These are phyloP conservation scores for Debaryomyces sp. DNA, from an alignment of 1,139 yeast genomes.

Conservation along the genomic window DNA sequence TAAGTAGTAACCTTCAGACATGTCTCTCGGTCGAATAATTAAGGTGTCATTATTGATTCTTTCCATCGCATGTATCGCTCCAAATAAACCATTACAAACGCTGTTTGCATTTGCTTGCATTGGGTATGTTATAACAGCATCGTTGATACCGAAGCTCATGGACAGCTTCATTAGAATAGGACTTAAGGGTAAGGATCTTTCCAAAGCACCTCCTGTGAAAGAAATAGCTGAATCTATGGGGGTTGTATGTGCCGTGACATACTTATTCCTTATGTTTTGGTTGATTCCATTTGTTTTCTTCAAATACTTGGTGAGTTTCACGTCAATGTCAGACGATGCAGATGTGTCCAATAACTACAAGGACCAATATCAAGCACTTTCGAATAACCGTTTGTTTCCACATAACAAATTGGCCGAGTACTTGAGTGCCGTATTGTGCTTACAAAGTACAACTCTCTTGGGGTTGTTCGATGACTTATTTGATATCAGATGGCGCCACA, in stretches of 20 bases:
- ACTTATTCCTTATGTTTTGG: constrained; percentile 76
- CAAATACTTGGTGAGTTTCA: constrained; percentile 66
- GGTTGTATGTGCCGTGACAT: constrained; percentile 78
- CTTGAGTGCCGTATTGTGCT: constrained; percentile 78
- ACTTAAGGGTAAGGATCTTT: constrained; percentile 78
- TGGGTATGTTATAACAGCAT: constrained; percentile 62
- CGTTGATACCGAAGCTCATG: constrained; percentile 67
- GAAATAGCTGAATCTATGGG: constrained; percentile 90
- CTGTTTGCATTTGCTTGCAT: constrained; percentile 66
- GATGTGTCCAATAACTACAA: constrained; percentile 36
- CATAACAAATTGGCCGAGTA: constrained; percentile 85
- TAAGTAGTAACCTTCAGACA: not conserved
- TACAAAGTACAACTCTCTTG: constrained; percentile 80
- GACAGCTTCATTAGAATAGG: constrained; percentile 76
- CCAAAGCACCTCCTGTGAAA: constrained; percentile 64
- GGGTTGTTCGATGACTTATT: constrained; percentile 95
- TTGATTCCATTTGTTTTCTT: constrained; percentile 89
- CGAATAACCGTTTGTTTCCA: constrained; percentile 57
- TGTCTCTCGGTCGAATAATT: constrained; percentile 1
- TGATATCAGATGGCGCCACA: constrained; percentile 96
- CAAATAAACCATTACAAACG: constrained; percentile 46
- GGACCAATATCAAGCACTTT: constrained; percentile 36
- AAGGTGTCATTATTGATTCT: constrained; percentile 18
- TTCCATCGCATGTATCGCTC: constrained; percentile 25
- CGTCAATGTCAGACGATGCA: constrained; percentile 38